Percentiles rank a stretch among this genome's conserved stretches.
phyloP scores from a whole-genome alignment of 805 yeast species.

The Ogataea pini region DNA sequence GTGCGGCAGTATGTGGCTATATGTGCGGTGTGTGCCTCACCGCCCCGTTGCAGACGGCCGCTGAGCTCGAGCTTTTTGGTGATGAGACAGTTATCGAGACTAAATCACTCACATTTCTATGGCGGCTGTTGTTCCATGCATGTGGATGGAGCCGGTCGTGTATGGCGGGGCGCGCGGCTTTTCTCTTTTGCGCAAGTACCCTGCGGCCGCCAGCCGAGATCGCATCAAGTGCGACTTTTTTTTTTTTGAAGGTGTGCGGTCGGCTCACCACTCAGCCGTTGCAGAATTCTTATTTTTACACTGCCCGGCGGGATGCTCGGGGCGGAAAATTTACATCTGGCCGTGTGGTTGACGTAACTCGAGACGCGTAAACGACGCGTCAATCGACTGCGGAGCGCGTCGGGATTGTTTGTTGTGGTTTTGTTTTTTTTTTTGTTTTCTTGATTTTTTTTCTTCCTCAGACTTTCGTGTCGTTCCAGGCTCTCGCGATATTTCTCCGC shows the following conservation, averaged over 20 bases:
- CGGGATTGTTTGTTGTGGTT: not conserved
- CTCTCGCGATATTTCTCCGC: no score
- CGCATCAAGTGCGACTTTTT: constrained; percentile 7
- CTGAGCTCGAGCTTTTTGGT: no score
- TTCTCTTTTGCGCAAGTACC: not conserved
- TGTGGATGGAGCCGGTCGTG: not conserved
- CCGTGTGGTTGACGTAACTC: not conserved
- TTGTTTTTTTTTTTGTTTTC: not conserved
- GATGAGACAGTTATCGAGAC: no score
- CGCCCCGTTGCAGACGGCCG: no score
- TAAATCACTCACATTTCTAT: constrained; percentile 1
- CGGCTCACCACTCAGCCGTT: constrained; percentile 8
- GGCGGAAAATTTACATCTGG: not conserved
- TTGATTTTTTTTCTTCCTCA: no score
- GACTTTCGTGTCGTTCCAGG: no score
- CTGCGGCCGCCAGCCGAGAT: constrained; percentile 8
- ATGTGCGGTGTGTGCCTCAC: no score
- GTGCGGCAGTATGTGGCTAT: no score
- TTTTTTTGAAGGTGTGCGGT: not conserved
- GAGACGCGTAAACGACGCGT: not conserved
- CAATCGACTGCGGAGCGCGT: constrained; percentile 2
- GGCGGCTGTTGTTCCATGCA: constrained; percentile 4
- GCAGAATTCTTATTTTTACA: not conserved
- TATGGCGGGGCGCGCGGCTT: constrained; percentile 4
- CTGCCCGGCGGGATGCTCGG: constrained; percentile 8